phyloP scores from a whole-genome alignment of 805 yeast genomes.

The Scheffersomyces coipomensis region DNA sequence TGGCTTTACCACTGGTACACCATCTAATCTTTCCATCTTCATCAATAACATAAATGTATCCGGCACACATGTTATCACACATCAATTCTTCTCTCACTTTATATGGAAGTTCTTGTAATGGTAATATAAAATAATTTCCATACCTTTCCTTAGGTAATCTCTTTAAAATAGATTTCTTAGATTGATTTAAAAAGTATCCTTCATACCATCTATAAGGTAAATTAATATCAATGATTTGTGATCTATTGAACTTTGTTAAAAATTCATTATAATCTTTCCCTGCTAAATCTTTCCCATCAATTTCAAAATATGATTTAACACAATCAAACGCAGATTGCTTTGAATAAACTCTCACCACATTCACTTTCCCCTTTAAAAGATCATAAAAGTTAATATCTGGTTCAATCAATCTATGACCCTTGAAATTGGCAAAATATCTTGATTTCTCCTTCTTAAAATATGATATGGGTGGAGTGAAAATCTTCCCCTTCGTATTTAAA shows the following conservation, averaged over 20 bases:
- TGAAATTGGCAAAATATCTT: constrained; percentile 77
- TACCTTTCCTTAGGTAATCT: constrained; percentile 49
- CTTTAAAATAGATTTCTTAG: constrained; percentile 43
- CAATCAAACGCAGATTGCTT: constrained; percentile 71
- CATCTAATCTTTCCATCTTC: constrained; percentile 74
- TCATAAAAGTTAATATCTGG: constrained; percentile 33
- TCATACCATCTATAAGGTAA: constrained; percentile 74
- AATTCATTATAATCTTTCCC: constrained; percentile 37
- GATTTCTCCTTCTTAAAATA: constrained; percentile 73
- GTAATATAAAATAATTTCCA: constrained; percentile 59
- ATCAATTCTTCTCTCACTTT: constrained; percentile 56
- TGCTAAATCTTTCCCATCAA: constrained; percentile 40
- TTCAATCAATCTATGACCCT: constrained; percentile 51
- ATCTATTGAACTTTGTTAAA: constrained; percentile 41
- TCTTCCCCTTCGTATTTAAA: constrained; percentile 77
- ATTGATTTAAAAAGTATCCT: constrained; percentile 54
- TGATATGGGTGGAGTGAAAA: constrained; percentile 79
- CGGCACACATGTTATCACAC: constrained; percentile 76
- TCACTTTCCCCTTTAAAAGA: constrained; percentile 48
- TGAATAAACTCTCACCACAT: constrained; percentile 65
- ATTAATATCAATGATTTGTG: constrained; percentile 76
- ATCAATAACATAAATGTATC: constrained; percentile 81
- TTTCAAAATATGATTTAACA: constrained; percentile 57
- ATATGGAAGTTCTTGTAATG: constrained; percentile 57
- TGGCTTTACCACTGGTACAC: constrained; percentile 86